phyloP scores from a whole-genome alignment of 2,329 filamentous ascomycete species.

The Microcera coccophila region DNA sequence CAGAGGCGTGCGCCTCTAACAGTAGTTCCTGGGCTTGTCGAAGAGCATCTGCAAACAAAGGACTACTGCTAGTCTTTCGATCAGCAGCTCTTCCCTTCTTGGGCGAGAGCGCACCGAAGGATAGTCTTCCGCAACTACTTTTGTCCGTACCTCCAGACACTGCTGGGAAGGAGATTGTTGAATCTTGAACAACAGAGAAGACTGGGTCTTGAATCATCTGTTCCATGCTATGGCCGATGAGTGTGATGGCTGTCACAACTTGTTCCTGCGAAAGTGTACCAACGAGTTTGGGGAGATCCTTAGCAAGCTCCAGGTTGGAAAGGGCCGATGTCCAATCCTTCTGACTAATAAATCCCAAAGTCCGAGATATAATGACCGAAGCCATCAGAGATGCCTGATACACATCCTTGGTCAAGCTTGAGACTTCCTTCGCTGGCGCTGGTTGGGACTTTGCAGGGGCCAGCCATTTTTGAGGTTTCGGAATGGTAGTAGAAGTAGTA shows the following conservation, averaged over 20 bases:
- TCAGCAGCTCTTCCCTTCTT: conserved; percentile 25
- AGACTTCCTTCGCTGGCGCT: conserved; percentile 12
- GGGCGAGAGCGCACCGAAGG: conserved; percentile 36
- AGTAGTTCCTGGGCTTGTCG: conserved; percentile 63
- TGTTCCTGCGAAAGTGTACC: conserved; percentile 46
- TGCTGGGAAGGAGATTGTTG: conserved; percentile 81
- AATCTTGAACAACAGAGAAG: conserved; percentile 87
- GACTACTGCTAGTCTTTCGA: conserved; percentile 25
- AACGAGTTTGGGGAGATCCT: conserved; percentile 40
- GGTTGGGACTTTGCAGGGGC: conserved; percentile 24
- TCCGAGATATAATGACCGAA: conserved; percentile 36
- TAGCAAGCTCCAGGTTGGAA: conserved; percentile 49
- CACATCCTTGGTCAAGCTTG: conserved; percentile 28
- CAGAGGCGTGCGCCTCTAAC: conserved; percentile 58
- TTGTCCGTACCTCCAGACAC: conserved; percentile 47
- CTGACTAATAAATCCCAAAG: conserved; percentile 44
- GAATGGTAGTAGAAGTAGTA: conserved; percentile 7
- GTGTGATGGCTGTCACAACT: conserved; percentile 62
- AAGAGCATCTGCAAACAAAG: conserved; percentile 56
- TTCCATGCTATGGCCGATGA: conserved; percentile 64
- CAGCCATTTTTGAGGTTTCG: conserved; percentile 18
- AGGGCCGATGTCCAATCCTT: conserved; percentile 58
- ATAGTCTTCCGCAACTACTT: conserved; percentile 33
- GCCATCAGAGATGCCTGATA: conserved; percentile 37
- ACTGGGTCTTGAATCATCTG: conserved; percentile 76